Base-by-base conservation (phyloP, 306 rosid species). In the Gynostemma pentaphyllum region DNA sequence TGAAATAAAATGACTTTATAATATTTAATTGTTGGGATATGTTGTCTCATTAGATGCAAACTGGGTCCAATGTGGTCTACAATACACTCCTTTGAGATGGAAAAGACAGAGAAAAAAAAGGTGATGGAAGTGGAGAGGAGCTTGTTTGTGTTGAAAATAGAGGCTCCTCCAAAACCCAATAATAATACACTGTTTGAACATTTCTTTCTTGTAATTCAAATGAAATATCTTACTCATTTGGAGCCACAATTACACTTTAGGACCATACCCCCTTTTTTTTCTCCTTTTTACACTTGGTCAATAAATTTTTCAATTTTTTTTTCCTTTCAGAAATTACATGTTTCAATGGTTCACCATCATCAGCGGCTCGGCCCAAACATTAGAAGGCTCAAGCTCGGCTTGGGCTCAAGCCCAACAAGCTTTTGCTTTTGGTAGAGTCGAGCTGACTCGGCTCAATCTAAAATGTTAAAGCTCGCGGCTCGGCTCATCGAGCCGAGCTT, bases 81-180 rank as follows among this genome's bases (percentile, higher is more conserved):
- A n/a, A n/a, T n/a, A n/a, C n/a, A n/a, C n/a, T n/a, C n/a, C 23
- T 45, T 45, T 51, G 19, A 0, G 4, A 7, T 13, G 34, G 16
- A 12, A 53, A 53, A 53, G 7, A 2, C 15, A 47, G 28, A 51
- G 36, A 18, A 19, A 9, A 34, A 34, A 26, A 51, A 51, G 28
- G 28, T 53, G 60, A 53, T 53, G 28, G 60, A 36, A 53, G 0
- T 28, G 60, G 60, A 53, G 60, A 11, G 60, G 60, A 28, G 60
- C 5, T 28, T 14, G 39, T 15, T n/a, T 15, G 60, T 27, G 4
- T 27, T 5, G 39, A 9, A n/a, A n/a, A n/a, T 9, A 1, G 27
- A 53, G 60, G 60, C 39, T 53, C 60, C 40, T 53, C 34, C 22
- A 34, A 28, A 53, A 53, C 5, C 34, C 7, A 39, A 32, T 28